Evolutionary conservation across 352 stramenopile genomes (phyloP).

Genomic region (Pythium insidiosum): DNA sequence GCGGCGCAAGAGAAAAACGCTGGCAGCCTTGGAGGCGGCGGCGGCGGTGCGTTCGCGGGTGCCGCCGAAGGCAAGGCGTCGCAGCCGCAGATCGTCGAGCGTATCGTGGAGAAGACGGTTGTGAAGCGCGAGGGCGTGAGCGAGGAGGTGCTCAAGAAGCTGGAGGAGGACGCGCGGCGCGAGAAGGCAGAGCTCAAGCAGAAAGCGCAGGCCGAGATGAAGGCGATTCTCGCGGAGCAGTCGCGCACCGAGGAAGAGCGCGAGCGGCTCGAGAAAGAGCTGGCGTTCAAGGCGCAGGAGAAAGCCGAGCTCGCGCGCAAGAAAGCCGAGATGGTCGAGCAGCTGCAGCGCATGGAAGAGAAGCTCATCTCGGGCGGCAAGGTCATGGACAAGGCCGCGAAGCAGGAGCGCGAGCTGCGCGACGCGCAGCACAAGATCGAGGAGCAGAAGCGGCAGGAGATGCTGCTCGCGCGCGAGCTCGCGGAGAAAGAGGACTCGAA

Average conservation of each 20-base stretch:
- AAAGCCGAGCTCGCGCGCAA: constrained; percentile 78
- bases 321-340: constrained; percentile 88
- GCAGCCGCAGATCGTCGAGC: constrained; percentile 45
- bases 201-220: constrained; percentile 68
- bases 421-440: constrained; percentile 87
- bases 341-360: constrained; percentile 65
- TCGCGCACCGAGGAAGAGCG: constrained; percentile 86
- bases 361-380: constrained; percentile 90
- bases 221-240: constrained; percentile 78
- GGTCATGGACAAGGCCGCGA: constrained; percentile 91
- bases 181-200: constrained; percentile 73
- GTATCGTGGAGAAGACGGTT: constrained; percentile 69
- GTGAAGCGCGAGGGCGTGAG: constrained; percentile 69
- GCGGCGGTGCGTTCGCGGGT: constrained; percentile 14
- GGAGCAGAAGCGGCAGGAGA: constrained; percentile 72
- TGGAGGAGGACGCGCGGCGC: constrained; percentile 63
- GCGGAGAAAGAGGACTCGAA: constrained; percentile 93
- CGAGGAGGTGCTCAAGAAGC: constrained; percentile 68
- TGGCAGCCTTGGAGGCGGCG: constrained; percentile 1
- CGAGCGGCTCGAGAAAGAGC: constrained; percentile 70
- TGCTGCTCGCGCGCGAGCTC: constrained; percentile 83
- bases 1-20: constrained; percentile 50
- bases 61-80: constrained; percentile 5
- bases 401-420: constrained; percentile 90
- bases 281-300: constrained; percentile 81